Percentiles rank a stretch among this genome's conserved stretches.
Conservation (phyloP, 371 early-diverging fungal genomes). For the Mucor saturninus region DNA sequence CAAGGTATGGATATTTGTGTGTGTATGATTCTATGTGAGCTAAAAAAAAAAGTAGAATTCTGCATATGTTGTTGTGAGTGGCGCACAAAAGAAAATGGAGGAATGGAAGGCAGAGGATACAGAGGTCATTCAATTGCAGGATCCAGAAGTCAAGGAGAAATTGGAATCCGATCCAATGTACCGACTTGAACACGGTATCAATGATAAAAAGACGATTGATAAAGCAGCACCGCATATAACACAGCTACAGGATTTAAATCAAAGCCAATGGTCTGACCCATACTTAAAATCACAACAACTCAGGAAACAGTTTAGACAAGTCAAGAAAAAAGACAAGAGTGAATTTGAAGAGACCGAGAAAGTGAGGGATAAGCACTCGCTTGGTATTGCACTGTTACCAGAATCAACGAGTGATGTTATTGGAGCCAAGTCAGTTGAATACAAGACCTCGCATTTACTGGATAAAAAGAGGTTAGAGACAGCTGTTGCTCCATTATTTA, state of each 20-base stretch:
- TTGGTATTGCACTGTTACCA: conserved; percentile 65
- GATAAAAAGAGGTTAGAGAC: conserved; percentile 41
- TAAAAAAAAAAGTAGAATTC: conserved; percentile 60
- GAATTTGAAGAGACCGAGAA: conserved; percentile 50
- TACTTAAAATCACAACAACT: conserved; percentile 74
- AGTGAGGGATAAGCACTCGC: conserved; percentile 62
- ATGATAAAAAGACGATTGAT: conserved; percentile 60
- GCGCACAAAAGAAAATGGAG: conserved; percentile 80
- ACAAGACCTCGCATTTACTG: conserved; percentile 30
- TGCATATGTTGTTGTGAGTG: conserved; percentile 75
- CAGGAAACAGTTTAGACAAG: conserved; percentile 74
- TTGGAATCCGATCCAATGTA: conserved; percentile 69
- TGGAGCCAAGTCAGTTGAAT: conserved; percentile 48
- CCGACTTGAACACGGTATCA: conserved; percentile 68
- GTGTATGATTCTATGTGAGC: neutral
- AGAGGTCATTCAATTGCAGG: conserved; percentile 68
- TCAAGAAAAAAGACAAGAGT: conserved; percentile 61
- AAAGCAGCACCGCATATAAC: conserved; percentile 58
- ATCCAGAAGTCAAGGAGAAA: conserved; percentile 61
- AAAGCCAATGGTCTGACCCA: conserved; percentile 79
- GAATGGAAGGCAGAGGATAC: conserved; percentile 76
- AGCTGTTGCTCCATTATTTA: conserved; percentile 45
- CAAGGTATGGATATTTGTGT: conserved; percentile 55
- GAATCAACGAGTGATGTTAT: conserved; percentile 43
- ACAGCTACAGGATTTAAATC: conserved; percentile 63